phyloP scores from a whole-genome alignment of 2,329 filamentous ascomycete species.

The Epichloe brachyelytri region DNA sequence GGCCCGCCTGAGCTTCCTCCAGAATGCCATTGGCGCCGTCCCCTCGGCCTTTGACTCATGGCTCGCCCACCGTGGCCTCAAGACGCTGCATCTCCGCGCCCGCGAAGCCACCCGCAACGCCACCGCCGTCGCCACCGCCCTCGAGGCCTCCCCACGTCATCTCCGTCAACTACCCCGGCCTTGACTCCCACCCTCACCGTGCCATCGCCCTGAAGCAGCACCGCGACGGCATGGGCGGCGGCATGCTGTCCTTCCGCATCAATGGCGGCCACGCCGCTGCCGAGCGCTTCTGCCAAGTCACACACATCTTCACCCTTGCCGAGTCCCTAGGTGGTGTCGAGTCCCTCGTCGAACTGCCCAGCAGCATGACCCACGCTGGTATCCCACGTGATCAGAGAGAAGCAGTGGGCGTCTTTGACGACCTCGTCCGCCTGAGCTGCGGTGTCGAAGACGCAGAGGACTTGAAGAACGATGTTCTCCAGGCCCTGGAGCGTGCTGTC shows the following conservation, averaged over 20 bases:
- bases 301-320: constrained; percentile 82
- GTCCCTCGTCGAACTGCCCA: constrained; percentile 80
- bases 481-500: constrained; percentile 69
- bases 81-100: constrained; percentile 89
- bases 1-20: constrained; percentile 71
- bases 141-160: constrained; percentile 69
- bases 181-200: constrained; percentile 77
- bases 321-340: constrained; percentile 90
- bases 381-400: constrained; percentile 86
- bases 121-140: constrained; percentile 57
- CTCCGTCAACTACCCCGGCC: constrained; percentile 88
- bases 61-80: constrained; percentile 93
- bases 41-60: constrained; percentile 94
- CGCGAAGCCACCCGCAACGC: constrained; percentile 78
- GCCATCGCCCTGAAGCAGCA: constrained; percentile 81
- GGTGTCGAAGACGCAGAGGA: constrained; percentile 87
- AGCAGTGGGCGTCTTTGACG: constrained; percentile 86
- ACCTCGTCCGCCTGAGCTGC: constrained; percentile 85
- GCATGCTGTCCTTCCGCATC: constrained; percentile 96
- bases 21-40: constrained; percentile 94
- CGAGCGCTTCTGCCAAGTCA: constrained; percentile 82
- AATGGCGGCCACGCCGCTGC: constrained; percentile 75
- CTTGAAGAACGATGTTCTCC: constrained; percentile 66
- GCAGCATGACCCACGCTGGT: constrained; percentile 92
- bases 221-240: constrained; percentile 84